Evolutionary conservation across 148 eudicot genomes (phyloP), one percentile per base, ranked within the genome.

Genomic region (Gaultheria prostrata): DNA sequence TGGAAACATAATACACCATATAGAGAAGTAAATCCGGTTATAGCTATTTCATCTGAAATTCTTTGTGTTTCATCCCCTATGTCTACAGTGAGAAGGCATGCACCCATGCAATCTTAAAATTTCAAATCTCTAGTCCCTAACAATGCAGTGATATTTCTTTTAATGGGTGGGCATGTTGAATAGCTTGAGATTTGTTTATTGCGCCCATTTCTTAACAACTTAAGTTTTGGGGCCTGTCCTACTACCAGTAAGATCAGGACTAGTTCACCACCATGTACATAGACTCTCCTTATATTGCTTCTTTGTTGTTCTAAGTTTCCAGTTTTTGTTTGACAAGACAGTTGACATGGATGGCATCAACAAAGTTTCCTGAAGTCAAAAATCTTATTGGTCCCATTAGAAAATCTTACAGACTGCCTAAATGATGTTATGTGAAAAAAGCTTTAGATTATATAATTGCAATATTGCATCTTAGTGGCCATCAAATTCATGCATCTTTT

Each of bases 401-500:
- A 48, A 48, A 76, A 76, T 53, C 6, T 56, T 33, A 39, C 63
- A 9, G 14, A 12, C 21, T 77, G 54, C 51, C 57, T 26, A 63
- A 21, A 15, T 46, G 28, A 43, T 35, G 4, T 11, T 20, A 79
- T 35, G 30, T 57, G 3, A 17, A 30, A 20, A 12, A 57, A 79
- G 77, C 51, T 20, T 18, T 9, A 45, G 81, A 56, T 14, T 30
- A 76, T 13, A 18, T 18, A 78, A 35, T 83, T 76, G 48, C 15
- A 72, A 39, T 0, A 35, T 83, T 76, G 48, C 15, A 72, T 49
- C 1, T 61, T 15, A 85, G 79, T 74, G 78, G 78, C 15, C 30
- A 32, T 69, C 46, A 21, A 65, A 24, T 79, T 39, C 80, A 18
- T 84, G 75, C 83, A 17, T 26, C 39, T 43, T 24, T 81, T 12